Conservation (phyloP, 129 eudicot genomes). For the Solidago caesia region DNA sequence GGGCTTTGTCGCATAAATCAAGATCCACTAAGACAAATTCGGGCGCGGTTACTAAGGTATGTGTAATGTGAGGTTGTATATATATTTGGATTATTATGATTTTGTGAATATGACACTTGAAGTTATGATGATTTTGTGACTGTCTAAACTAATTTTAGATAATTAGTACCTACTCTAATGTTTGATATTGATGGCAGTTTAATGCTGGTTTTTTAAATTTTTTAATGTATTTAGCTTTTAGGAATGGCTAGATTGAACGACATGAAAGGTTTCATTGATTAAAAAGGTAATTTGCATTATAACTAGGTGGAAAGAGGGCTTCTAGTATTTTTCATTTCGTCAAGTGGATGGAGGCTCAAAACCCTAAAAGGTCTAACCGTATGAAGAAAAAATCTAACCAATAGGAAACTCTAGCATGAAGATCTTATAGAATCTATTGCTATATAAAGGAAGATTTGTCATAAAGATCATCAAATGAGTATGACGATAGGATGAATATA, state of each 20-base stretch:
- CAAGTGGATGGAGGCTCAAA: neutral
- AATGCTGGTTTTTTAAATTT: neutral
- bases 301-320: neutral
- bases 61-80: neutral
- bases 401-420: neutral
- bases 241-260: neutral
- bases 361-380: neutral
- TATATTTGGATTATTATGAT: neutral
- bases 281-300: neutral
- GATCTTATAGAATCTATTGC: neutral
- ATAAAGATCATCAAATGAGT: neutral
- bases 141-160: neutral
- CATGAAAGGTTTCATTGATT: neutral
- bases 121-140: neutral
- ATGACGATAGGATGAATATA: neutral
- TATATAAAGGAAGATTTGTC: neutral
- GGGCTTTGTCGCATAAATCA: constrained; percentile 66
- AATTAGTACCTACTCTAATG: neutral
- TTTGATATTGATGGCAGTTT: neutral
- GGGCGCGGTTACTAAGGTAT: constrained; percentile 75
- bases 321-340: neutral
- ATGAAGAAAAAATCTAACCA: neutral
- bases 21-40: constrained; percentile 61
- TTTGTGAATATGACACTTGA: neutral
- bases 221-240: neutral